A percentile compares a stretch with the other conserved stretches of the same genome.
These are phyloP conservation scores for Antrodiella citrinella DNA, from an alignment of 768 basidiomycete genomes.

Conservation along the genomic window DNA sequence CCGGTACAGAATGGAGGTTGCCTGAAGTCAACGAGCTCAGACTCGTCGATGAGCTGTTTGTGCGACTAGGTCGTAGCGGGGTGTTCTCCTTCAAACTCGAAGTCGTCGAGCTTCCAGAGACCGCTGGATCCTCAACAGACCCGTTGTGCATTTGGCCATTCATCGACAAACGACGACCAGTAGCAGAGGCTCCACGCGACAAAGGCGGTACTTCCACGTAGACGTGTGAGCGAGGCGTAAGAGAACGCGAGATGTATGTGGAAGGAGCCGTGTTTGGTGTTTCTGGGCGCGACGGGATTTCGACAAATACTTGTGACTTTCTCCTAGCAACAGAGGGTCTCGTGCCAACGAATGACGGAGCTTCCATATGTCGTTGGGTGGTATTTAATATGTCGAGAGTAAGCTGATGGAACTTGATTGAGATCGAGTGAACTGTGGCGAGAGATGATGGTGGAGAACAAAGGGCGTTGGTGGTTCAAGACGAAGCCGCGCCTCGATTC, in stretches of 20 bases:
- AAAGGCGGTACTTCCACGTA: neutral
- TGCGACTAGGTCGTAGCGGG: constrained; percentile 21
- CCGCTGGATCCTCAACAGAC: neutral
- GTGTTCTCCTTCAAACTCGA: constrained; percentile 16
- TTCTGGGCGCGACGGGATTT: constrained; percentile 40
- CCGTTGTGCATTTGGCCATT: neutral
- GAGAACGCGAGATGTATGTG: neutral
- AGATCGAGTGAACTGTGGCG: neutral
- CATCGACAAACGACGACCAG: neutral
- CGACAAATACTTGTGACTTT: constrained; percentile 45
- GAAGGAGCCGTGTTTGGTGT: neutral
- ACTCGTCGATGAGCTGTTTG: constrained; percentile 16
- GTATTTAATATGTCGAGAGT: neutral
- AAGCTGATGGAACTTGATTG: neutral
- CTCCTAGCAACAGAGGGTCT: constrained; percentile 20
- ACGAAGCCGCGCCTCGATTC: constrained; percentile 7
- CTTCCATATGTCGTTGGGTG: neutral
- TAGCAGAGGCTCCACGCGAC: neutral
- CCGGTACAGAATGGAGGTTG: neutral
- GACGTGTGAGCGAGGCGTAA: neutral
- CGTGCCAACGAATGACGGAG: neutral
- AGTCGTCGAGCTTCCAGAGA: constrained; percentile 6
- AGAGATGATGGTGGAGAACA: neutral
- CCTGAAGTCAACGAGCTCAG: constrained; percentile 9
- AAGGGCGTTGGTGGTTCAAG: constrained; percentile 1